These are phyloP conservation scores for Solanum sejunctum DNA, from an alignment of 257 asterid genomes.

Conservation along the genomic window DNA sequence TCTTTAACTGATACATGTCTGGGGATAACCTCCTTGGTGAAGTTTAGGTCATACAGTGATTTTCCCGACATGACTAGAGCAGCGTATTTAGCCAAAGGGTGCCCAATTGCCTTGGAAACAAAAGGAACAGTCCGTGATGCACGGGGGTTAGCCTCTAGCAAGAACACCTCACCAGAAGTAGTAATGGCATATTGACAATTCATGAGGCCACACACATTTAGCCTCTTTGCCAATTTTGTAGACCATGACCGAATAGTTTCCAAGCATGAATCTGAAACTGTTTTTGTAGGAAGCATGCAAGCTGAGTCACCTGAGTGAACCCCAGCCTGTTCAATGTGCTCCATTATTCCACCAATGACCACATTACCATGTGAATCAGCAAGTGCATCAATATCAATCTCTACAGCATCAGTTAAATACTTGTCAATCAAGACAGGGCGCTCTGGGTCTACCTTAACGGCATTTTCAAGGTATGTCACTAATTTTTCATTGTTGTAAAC, in stretches of 20 bases:
- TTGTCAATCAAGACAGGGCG: slow-evolving; percentile 86
- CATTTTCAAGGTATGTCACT: slow-evolving; percentile 65
- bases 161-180: slow-evolving; percentile 69
- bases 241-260: slow-evolving; percentile 85
- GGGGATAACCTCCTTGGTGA: slow-evolving; percentile 79
- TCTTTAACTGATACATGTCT: slow-evolving; percentile 82
- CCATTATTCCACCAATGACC: slow-evolving; percentile 99
- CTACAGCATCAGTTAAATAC: slow-evolving; percentile 82
- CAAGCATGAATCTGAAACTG: slow-evolving; percentile 56
- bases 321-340: slow-evolving; percentile 97
- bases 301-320: slow-evolving; percentile 98
- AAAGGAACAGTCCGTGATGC: slow-evolving; percentile 96
- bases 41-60: slow-evolving; percentile 55
- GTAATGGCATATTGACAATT: slow-evolving; percentile 92
- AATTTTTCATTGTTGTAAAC: slow-evolving; percentile 91
- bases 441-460: slow-evolving; percentile 93
- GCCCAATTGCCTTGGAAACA: slow-evolving; percentile 95
- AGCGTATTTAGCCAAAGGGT: slow-evolving; percentile 88
- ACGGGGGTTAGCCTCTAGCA: slow-evolving; percentile 95
- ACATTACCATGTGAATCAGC: slow-evolving; percentile 75
- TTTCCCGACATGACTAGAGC: slow-evolving; percentile 95
- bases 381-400: slow-evolving; percentile 81
- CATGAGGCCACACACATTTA: slow-evolving; percentile 82
- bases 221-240: slow-evolving; percentile 60
- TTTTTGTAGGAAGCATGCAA: slow-evolving; percentile 87